Evolutionary conservation across 495 filamentous ascomycete genomes (phyloP), one percentile per base, ranked within the genome.

Genomic region (Tuber calosporum): DNA sequence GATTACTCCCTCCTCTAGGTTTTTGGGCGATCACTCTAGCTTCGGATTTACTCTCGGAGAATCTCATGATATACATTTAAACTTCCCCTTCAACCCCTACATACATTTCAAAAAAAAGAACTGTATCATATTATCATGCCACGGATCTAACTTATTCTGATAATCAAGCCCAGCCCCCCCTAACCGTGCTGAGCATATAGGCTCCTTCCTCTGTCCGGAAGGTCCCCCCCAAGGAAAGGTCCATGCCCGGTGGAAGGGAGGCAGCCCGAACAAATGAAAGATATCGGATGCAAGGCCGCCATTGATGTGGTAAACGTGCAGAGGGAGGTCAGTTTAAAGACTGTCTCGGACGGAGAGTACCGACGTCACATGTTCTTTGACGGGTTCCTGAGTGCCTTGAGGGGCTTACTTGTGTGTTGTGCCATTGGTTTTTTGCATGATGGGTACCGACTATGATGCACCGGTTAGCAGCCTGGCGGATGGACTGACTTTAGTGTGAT

Each of bases 171-270:
- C 2, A 73, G 73, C 42, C 90, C 91, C 91, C 66, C 91, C 92
- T 26, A 94, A 93, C 84, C 88, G 91, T 75, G 92, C 91, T 67
- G 92, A 94, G 85, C 92, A 94, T 79, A 84, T 96, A 76, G 92
- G 92, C 77, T 94, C 91, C 40, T 88, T 95, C 34, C 87, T 94
- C 34, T 89, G 92, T 26, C 91, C 92, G 58, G 82, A 91, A 62
- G 79, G 87, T 38, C 87, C 94, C 68, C 39, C 87, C 94, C 68
- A 84, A 88, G n/a, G 87, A 85, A 76, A 89, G 90, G 74, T 82
- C 87, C 37, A 84, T 83, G 20, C 78, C 86, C 68, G 86, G 89
- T 68, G 84, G 87, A 41, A 81, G 80, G 19, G 82, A 85, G 67
- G 70, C 82, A 34, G 78, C 81, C 82, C 26, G 83, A 83, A 66